Evolutionary conservation across 257 asterid genomes (phyloP).

Genomic region (Solanum etuberosum): DNA sequence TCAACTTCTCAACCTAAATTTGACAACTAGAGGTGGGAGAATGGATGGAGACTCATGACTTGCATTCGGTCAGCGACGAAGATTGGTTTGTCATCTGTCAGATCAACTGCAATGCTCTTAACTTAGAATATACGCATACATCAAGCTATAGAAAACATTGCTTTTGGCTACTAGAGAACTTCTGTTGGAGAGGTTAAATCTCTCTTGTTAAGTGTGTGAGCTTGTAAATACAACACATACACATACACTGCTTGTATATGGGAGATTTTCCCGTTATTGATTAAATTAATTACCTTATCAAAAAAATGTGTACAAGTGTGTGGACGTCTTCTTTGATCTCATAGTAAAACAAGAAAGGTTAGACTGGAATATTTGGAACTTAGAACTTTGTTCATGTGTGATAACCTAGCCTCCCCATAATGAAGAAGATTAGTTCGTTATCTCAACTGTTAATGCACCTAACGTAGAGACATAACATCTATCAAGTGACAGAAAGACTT

Average conservation of each 20-base stretch:
- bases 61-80: background rate
- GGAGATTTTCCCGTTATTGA: background rate
- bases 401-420: background rate
- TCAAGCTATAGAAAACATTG: background rate
- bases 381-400: background rate
- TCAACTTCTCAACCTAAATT: background rate
- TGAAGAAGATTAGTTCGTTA: background rate
- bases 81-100: background rate
- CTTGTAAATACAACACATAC: background rate
- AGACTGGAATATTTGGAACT: background rate
- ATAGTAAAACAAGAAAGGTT: background rate
- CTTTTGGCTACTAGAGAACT: background rate
- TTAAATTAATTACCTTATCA: background rate
- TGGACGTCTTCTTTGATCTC: background rate
- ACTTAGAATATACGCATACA: background rate
- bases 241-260: background rate
- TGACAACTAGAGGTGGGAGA: background rate
- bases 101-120: background rate
- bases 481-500: background rate
- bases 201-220: background rate
- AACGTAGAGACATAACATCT: background rate
- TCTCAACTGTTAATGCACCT: background rate
- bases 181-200: background rate
- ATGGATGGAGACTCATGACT: background rate
- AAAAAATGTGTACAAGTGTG: background rate